These are phyloP conservation scores for Pseudonitzschia delicatissima DNA, from an alignment of 108 stramenopile genomes.

Conservation along the genomic window DNA sequence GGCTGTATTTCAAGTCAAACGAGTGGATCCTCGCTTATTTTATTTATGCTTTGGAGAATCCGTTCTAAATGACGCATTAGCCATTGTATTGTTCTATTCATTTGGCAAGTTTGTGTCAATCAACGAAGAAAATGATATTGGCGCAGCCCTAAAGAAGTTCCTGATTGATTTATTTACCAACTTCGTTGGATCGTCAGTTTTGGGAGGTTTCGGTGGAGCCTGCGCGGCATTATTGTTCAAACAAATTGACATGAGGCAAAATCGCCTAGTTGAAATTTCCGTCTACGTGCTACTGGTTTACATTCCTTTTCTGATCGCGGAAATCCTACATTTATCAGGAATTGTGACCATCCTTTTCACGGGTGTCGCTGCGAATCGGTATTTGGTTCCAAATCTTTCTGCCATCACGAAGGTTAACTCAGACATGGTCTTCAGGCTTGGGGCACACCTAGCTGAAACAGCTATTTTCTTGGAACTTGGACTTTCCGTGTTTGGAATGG, in stretches of 20 bases:
- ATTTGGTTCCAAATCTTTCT: constrained; percentile 65
- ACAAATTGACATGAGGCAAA: constrained; percentile 51
- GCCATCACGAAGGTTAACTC: constrained; percentile 38
- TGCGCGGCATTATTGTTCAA: constrained; percentile 63
- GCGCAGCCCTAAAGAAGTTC: constrained; percentile 35
- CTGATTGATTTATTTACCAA: constrained; percentile 54
- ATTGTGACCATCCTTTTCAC: constrained; percentile 89
- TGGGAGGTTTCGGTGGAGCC: constrained; percentile 56
- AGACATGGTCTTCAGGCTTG: constrained; percentile 55
- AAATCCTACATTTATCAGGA: constrained; percentile 67
- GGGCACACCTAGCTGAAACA: constrained; percentile 69
- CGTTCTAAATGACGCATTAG: constrained; percentile 87
- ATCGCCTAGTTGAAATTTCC: constrained; percentile 52
- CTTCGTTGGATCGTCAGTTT: constrained; percentile 50
- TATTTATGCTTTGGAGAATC: constrained; percentile 89
- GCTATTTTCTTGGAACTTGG: constrained; percentile 87
- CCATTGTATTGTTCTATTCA: constrained; percentile 71
- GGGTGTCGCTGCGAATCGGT: constrained; percentile 62
- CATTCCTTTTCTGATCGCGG: constrained; percentile 71
- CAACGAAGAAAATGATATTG: constrained; percentile 32
- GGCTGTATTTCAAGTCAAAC: constrained; percentile 75
- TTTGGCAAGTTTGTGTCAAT: constrained; percentile 54
- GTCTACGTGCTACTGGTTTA: constrained; percentile 66
- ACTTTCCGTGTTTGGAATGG: constrained; percentile 51
- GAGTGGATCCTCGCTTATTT: constrained; percentile 81